phyloP scores from a whole-genome alignment of 805 yeast genomes.

The Tetrapisispora arboricola region DNA sequence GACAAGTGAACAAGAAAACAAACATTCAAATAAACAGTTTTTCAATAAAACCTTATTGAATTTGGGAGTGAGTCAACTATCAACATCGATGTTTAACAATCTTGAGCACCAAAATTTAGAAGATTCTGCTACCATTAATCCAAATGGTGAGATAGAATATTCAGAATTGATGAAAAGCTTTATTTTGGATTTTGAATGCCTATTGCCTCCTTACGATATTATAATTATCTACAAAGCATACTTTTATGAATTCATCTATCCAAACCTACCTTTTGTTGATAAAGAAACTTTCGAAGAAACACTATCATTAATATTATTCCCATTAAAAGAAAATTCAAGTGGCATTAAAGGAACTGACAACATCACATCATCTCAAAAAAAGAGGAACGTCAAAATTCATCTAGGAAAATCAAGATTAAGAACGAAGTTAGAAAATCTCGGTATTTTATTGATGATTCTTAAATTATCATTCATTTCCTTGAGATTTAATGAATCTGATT shows the following conservation, averaged over 20 bases:
- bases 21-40: background rate
- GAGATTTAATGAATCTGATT: conserved; percentile 10
- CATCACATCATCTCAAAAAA: background rate
- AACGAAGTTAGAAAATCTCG: conserved; percentile 21
- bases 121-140: conserved; percentile 16
- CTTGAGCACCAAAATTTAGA: conserved; percentile 19
- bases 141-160: conserved; percentile 13
- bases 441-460: conserved; percentile 19
- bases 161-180: conserved; percentile 18
- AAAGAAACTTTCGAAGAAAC: conserved; percentile 23
- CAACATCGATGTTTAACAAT: conserved; percentile 2
- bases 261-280: conserved; percentile 23
- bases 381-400: conserved; percentile 12
- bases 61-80: conserved; percentile 1
- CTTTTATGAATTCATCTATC: conserved; percentile 22
- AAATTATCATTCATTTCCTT: conserved; percentile 24
- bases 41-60: background rate
- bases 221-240: conserved; percentile 19
- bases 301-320: conserved; percentile 13
- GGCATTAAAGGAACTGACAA: background rate
- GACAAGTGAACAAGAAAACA: background rate
- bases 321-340: background rate
- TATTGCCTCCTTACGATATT: conserved; percentile 20
- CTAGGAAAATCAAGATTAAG: conserved; percentile 22
- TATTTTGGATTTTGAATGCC: conserved; percentile 14